Evolutionary conservation across 371 early-diverging fungal species (phyloP), one percentile per base, ranked within the genome.

Genomic region (Apophysomyces sp.): DNA sequence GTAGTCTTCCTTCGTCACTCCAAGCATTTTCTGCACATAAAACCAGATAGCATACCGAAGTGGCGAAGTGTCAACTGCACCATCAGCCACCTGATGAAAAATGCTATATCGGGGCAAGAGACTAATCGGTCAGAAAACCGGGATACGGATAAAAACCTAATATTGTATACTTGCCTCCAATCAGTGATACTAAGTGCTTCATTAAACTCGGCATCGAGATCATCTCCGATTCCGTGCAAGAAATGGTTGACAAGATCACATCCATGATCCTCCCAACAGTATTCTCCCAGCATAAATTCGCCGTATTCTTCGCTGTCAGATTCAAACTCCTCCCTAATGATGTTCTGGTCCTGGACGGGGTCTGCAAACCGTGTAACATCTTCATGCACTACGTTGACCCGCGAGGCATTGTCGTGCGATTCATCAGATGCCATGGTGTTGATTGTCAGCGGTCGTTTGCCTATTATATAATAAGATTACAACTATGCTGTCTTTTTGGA

Each of bases 181-280:
- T 88, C 88, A 18, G 88, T 88, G 61, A 86, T 80, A 63, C 84
- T 84, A 27, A 74, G 67, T 1, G 85, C 81, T 68, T 85, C 86
- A 13, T 73, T 66, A 52, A 88, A 88, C 58, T 86, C 87, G 24
- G 80, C 77, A 39, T 86, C 85, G 1, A 89, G 59, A 4, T 71
- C 63, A 56, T 89, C 87, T n/a, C 86, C 86, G 29, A 84, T 63
- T 15, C 78, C 85, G 12, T 82, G 85, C 16, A 89, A 62, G 64
- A 73, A 88, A 40, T 85, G 83, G n/a, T 82, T 80, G 6, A 85
- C 78, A n/a, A 87, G 61, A 30, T 77, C 78, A n/a, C 81, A 78
- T 5, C 86, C 88, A 59, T 87, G 86, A 13, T 86, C 86, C 63
- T 88, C 87, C 87, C 87, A 89, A 13, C 81, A 75, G 63, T 85